phyloP scores from a whole-genome alignment of 2,329 filamentous ascomycete genomes.

The Harringtonia aguacate region DNA sequence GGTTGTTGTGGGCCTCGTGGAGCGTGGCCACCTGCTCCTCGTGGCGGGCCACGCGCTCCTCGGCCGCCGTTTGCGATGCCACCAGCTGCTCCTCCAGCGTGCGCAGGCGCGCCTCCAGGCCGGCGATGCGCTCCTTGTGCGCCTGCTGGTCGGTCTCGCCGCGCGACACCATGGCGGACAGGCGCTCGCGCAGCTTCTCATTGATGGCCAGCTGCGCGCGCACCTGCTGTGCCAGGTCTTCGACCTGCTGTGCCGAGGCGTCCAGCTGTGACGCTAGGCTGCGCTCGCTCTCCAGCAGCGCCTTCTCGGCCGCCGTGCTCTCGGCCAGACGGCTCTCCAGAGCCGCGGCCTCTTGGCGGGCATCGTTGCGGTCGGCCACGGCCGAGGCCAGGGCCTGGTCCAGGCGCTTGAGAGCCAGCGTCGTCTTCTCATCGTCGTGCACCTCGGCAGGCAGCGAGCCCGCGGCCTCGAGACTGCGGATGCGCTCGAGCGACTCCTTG shows the following conservation, averaged over 20 bases:
- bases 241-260: constrained; percentile 60
- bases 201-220: constrained; percentile 73
- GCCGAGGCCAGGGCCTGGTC: constrained; percentile 59
- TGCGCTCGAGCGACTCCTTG: constrained; percentile 51
- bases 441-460: not conserved
- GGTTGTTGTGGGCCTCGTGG: constrained; percentile 64
- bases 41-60: constrained; percentile 71
- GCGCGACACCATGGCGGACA: constrained; percentile 68
- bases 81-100: constrained; percentile 76
- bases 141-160: constrained; percentile 75
- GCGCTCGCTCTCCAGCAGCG: constrained; percentile 48
- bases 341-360: constrained; percentile 50
- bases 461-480: constrained; percentile 51
- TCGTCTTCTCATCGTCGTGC: constrained; percentile 43
- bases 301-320: constrained; percentile 44
- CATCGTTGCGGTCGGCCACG: constrained; percentile 62
- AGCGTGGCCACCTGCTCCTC: constrained; percentile 74
- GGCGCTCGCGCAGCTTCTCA: constrained; percentile 59
- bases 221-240: constrained; percentile 69
- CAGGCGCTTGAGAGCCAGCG: constrained; percentile 51
- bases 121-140: constrained; percentile 72
- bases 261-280: constrained; percentile 59
- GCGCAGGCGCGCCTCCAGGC: constrained; percentile 72
- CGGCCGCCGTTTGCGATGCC: constrained; percentile 72
- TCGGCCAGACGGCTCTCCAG: constrained; percentile 52